Percentiles rank a stretch among this genome's conserved stretches.
Evolutionary conservation across 1,284 basidiomycete species (phyloP).

Genomic region (Ceratobasidium sp.): DNA sequence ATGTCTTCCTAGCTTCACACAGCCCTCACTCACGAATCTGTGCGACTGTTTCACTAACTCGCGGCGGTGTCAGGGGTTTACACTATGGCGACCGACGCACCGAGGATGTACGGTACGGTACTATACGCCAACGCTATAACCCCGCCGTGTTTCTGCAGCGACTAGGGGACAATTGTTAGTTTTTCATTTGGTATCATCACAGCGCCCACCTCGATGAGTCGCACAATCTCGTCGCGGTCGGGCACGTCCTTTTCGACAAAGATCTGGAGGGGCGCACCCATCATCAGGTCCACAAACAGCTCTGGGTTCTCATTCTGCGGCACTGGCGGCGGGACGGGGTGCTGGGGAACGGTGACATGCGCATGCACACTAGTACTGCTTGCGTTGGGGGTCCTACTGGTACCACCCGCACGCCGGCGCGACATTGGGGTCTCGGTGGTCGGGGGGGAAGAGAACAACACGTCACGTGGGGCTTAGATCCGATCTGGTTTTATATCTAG

Average conservation of each 20-base stretch:
- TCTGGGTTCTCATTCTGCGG: constrained; percentile 47
- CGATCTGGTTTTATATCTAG: neutral
- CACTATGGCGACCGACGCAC: constrained; percentile 59
- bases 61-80: constrained; percentile 34
- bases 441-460: constrained; percentile 32
- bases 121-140: constrained; percentile 77
- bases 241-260: constrained; percentile 84
- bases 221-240: constrained; percentile 71
- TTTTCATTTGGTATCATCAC: no score
- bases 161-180: no score
- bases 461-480: constrained; percentile 37
- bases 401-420: constrained; percentile 10
- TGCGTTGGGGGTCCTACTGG: neutral
- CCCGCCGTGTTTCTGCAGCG: constrained; percentile 79
- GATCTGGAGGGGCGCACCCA: constrained; percentile 77
- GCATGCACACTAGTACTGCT: constrained; percentile 10
- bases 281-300: constrained; percentile 82
- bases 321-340: neutral
- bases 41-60: no score
- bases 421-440: constrained; percentile 27
- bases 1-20: no score
- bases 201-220: constrained; percentile 71
- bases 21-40: no score
- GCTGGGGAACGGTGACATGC: constrained; percentile 12
- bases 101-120: constrained; percentile 79